Evolutionary conservation across 2,329 filamentous ascomycete species (phyloP).

Genomic region (Phoma sp.): DNA sequence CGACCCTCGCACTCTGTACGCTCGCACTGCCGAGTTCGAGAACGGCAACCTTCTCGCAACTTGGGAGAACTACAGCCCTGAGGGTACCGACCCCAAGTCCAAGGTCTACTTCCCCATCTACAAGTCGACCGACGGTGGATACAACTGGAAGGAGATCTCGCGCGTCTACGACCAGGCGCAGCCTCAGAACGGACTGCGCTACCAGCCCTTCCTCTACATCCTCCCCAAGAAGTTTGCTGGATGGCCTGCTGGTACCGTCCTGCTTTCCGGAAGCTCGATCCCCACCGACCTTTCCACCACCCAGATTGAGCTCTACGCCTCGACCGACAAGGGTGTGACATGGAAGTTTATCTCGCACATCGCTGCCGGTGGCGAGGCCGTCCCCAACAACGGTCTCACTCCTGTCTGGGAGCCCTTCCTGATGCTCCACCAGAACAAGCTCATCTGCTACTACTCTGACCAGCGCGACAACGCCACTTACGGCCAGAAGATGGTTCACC

Average conservation of each 20-base stretch:
- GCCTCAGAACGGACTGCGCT: constrained; percentile 70
- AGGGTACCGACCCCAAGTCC: constrained; percentile 39
- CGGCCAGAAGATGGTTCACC: constrained; percentile 73
- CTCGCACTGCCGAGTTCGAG: constrained; percentile 56
- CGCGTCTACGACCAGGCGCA: constrained; percentile 69
- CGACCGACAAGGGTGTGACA: constrained; percentile 63
- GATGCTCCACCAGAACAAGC: constrained; percentile 62
- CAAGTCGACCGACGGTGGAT: constrained; percentile 54
- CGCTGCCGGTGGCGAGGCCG: constrained; percentile 67
- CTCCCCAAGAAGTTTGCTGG: constrained; percentile 64
- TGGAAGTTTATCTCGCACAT: constrained; percentile 74
- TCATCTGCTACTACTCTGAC: constrained; percentile 75
- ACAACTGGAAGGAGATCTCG: constrained; percentile 68
- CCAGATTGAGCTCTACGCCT: constrained; percentile 73
- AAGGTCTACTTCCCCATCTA: constrained; percentile 55
- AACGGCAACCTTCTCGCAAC: constrained; percentile 57
- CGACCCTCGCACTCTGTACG: constrained; percentile 59
- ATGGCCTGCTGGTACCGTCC: constrained; percentile 67
- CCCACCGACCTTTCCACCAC: constrained; percentile 66
- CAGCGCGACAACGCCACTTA: constrained; percentile 67
- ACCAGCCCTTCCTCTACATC: constrained; percentile 73
- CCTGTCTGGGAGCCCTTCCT: constrained; percentile 78
- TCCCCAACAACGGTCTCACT: constrained; percentile 68
- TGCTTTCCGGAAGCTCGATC: constrained; percentile 67
- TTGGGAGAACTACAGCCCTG: constrained; percentile 62